Evolutionary conservation across 2,329 filamentous ascomycete species (phyloP).

Genomic region (Diplocarpon mali): DNA sequence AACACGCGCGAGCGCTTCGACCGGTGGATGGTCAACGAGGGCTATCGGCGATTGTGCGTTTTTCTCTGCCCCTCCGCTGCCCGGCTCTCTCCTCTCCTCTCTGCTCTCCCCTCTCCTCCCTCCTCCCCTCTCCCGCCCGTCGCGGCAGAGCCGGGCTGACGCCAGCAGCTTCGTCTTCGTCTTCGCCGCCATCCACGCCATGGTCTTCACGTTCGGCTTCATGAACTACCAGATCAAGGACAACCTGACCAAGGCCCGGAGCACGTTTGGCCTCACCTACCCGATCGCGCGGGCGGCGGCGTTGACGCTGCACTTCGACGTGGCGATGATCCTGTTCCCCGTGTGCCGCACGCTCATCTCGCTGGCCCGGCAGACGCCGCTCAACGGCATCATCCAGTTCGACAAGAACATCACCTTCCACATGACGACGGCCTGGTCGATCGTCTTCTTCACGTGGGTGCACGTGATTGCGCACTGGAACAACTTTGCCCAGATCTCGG

Average conservation of each 20-base stretch:
- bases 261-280: conserved; percentile 64
- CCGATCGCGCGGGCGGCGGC: conserved; percentile 67
- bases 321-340: conserved; percentile 68
- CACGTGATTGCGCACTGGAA: conserved; percentile 82
- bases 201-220: conserved; percentile 72
- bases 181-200: conserved; percentile 60
- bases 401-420: conserved; percentile 87
- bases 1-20: conserved; percentile 63
- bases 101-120: too few relatives aligned
- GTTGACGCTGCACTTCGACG: conserved; percentile 69
- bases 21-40: conserved; percentile 84
- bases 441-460: conserved; percentile 80
- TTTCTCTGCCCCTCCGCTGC: too few relatives aligned
- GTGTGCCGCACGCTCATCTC: conserved; percentile 80
- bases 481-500: conserved; percentile 69
- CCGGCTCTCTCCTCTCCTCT: too few relatives aligned
- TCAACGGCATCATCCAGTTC: conserved; percentile 80
- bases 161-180: conserved; percentile 57
- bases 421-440: conserved; percentile 75
- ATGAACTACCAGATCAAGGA: conserved; percentile 73
- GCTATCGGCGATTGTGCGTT: conserved; percentile 66
- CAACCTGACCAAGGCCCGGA: conserved; percentile 53
- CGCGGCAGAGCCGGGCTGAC: too few relatives aligned
- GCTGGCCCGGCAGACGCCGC: conserved; percentile 64
- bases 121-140: too few relatives aligned